Evolutionary conservation across 345 rosid genomes (phyloP).

Genomic region (Eucalyptus microcorys): DNA sequence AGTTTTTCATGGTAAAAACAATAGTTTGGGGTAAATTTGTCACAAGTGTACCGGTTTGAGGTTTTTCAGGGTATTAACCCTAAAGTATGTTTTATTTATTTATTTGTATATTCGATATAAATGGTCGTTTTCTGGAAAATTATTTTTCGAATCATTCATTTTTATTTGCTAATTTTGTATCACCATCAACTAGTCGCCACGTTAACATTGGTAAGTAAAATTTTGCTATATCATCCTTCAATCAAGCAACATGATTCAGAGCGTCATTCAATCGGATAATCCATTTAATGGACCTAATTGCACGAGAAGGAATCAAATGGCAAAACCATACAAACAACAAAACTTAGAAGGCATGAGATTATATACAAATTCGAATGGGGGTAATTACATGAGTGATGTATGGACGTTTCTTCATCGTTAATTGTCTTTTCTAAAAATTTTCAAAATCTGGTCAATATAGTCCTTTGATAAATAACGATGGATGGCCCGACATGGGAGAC

Average conservation of each 20-base stretch:
- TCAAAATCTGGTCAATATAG: not conserved
- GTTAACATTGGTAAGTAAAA: not conserved
- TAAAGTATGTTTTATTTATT: not conserved
- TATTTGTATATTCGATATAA: not conserved
- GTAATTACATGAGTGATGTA: not conserved
- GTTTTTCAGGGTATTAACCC: too few relatives aligned
- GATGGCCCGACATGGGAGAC: not conserved
- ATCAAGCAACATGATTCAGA: rapidly evolving
- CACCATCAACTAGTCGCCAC: rapidly evolving
- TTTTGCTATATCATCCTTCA: not conserved
- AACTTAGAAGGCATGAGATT: not conserved
- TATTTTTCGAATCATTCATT: not conserved
- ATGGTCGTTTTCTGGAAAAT: rapidly evolving
- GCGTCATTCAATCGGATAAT: not conserved
- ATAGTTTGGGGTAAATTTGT: too few relatives aligned
- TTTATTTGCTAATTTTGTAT: not conserved
- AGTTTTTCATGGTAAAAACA: too few relatives aligned
- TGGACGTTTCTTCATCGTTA: not conserved
- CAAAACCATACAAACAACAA: not conserved
- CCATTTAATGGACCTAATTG: rapidly evolving
- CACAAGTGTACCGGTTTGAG: too few relatives aligned
- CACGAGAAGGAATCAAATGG: not conserved
- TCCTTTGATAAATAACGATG: rapidly evolving
- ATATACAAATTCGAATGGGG: not conserved
- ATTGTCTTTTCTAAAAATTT: not conserved